Evolutionary conservation across 495 filamentous ascomycete species (phyloP).

Genomic region (Talaromyces ruber): DNA sequence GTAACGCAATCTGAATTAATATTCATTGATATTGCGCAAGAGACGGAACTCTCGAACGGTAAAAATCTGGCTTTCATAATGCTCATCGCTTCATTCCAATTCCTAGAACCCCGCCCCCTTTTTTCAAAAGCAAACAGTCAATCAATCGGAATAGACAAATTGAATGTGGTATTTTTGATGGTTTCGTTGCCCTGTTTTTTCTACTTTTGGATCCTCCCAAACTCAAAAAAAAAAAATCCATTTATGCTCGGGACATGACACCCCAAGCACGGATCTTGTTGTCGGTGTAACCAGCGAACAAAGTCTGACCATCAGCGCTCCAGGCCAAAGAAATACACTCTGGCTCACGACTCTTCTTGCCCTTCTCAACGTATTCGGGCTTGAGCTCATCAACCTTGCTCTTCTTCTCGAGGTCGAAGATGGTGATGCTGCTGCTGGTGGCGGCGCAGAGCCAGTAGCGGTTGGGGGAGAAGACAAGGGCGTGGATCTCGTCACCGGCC

Average conservation of each 20-base stretch:
- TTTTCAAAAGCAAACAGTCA: constrained; percentile 2
- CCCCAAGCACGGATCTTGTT: constrained; percentile 99
- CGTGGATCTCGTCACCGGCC: constrained; percentile 99
- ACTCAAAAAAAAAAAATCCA: background rate
- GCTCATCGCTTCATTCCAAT: constrained; percentile 8
- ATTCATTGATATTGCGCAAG: background rate
- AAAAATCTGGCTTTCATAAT: constrained; percentile 8
- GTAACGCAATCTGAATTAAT: background rate
- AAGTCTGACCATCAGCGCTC: constrained; percentile 95
- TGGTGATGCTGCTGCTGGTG: constrained; percentile 94
- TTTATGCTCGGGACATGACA: constrained; percentile 67
- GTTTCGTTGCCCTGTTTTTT: background rate
- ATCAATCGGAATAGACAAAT: constrained; percentile 6
- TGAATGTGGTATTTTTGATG: constrained; percentile 5
- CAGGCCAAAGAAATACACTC: constrained; percentile 97
- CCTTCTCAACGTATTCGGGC: constrained; percentile 91
- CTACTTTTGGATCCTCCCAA: background rate
- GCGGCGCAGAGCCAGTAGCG: constrained; percentile 99
- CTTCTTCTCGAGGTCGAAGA: constrained; percentile 99
- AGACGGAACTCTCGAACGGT: background rate
- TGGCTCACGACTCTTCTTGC: constrained; percentile 98
- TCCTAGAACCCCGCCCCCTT: background rate
- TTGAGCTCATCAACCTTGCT: constrained; percentile 99
- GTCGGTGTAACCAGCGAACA: constrained; percentile 99
- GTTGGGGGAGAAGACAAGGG: constrained; percentile 99